Conservation (phyloP, 352 stramenopile genomes). For the Halophytophthora polymorphica region DNA sequence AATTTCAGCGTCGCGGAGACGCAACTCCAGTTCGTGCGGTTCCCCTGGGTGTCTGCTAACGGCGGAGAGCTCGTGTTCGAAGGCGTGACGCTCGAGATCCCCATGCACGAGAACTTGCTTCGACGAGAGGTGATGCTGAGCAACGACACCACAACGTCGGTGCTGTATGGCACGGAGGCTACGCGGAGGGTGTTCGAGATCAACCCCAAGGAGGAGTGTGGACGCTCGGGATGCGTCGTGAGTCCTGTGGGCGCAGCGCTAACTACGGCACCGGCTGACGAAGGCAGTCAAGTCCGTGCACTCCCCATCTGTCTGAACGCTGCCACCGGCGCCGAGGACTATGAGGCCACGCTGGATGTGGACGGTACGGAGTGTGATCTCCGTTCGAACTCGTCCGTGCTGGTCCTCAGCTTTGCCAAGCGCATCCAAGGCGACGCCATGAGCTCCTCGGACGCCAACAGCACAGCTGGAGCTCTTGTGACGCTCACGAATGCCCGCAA, state of each 20-base stretch:
- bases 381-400: constrained; percentile 30
- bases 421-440: constrained; percentile 44
- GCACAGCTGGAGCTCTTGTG: constrained; percentile 15
- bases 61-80: constrained; percentile 31
- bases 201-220: constrained; percentile 58
- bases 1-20: constrained; percentile 32
- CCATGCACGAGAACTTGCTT: constrained; percentile 32
- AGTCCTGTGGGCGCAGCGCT: constrained; percentile 31
- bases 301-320: constrained; percentile 38
- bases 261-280: constrained; percentile 30
- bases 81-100: constrained; percentile 43
- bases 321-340: constrained; percentile 29
- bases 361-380: constrained; percentile 17
- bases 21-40: constrained; percentile 29
- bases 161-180: constrained; percentile 24
- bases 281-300: constrained; percentile 43
- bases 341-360: constrained; percentile 26
- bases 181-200: constrained; percentile 38
- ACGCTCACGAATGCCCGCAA: constrained; percentile 41
- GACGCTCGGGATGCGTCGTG: constrained; percentile 39
- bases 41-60: constrained; percentile 22
- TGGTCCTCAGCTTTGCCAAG: constrained; percentile 61
- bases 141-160: constrained; percentile 33
- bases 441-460: constrained; percentile 16
- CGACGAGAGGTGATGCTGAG: constrained; percentile 25